A percentile compares a stretch with the other conserved stretches of the same genome.
Conservation (phyloP, 2,329 filamentous ascomycete species). For the Alternaria postmessia region DNA sequence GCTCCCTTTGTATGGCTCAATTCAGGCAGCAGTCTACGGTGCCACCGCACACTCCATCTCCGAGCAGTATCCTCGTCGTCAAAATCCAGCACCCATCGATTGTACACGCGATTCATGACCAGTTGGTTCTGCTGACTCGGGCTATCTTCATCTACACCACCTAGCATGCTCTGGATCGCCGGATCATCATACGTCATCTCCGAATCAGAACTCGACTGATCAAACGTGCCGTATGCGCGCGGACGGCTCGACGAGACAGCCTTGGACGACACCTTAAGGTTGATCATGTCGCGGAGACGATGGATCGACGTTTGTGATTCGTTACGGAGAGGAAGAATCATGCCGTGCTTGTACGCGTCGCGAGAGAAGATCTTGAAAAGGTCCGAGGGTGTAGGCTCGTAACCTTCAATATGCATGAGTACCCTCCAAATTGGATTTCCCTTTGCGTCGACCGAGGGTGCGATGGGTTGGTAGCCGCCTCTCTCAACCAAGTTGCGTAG, state of each 20-base stretch:
- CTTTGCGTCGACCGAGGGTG: constrained; percentile 19
- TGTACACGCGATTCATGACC: constrained; percentile 49
- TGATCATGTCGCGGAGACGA: constrained; percentile 41
- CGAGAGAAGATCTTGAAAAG: constrained; percentile 38
- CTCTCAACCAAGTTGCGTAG: constrained; percentile 41
- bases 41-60: constrained; percentile 62
- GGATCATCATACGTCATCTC: constrained; percentile 26
- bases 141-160: constrained; percentile 12
- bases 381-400: constrained; percentile 40
- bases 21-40: constrained; percentile 56
- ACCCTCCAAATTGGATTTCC: constrained; percentile 41
- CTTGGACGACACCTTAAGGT: constrained; percentile 30
- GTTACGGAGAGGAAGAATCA: constrained; percentile 36
- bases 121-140: constrained; percentile 33
- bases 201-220: neutral
- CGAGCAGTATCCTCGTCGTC: constrained; percentile 62
- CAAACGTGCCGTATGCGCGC: constrained; percentile 25
- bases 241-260: constrained; percentile 30
- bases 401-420: constrained; percentile 47
- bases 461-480: constrained; percentile 47
- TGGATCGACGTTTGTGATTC: constrained; percentile 30
- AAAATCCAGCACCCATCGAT: constrained; percentile 65
- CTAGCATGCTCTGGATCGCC: constrained; percentile 24
- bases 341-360: constrained; percentile 46
- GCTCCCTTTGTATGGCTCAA: constrained; percentile 15